Conservation (phyloP, 75 land plant species). For the Selaginella moellendorffii region DNA sequence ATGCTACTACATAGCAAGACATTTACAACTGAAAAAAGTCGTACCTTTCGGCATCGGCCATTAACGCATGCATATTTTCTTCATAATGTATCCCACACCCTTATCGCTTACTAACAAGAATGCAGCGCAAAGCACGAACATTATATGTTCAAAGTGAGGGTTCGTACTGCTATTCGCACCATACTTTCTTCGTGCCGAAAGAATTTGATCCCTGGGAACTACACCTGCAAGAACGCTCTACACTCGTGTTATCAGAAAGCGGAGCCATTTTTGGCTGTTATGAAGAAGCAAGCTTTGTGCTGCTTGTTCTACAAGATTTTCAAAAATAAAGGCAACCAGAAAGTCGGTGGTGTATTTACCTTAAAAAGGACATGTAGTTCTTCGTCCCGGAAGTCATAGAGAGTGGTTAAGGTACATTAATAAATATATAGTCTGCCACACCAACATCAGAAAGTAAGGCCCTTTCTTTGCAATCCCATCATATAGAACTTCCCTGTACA, state of each 20-base stretch:
- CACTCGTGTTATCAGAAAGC: neutral
- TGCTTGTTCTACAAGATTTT: constrained; percentile 51
- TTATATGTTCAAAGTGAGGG: constrained; percentile 77
- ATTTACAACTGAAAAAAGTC: neutral
- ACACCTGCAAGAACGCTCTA: constrained; percentile 35
- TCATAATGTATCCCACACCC: constrained; percentile 55
- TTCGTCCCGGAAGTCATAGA: constrained; percentile 91
- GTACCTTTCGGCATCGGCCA: constrained; percentile 39
- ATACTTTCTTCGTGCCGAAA: constrained; percentile 92
- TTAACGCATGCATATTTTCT: constrained; percentile 51
- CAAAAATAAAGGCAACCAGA: no score
- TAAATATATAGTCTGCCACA: constrained; percentile 87
- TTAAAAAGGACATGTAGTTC: constrained; percentile 86
- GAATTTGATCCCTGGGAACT: constrained; percentile 86
- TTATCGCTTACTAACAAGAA: constrained; percentile 37
- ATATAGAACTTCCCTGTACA: no score
- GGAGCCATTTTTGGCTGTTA: constrained; percentile 70
- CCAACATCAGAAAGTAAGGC: neutral
- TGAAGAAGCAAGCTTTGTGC: constrained; percentile 86
- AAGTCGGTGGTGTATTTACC: constrained; percentile 46
- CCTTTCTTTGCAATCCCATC: no score
- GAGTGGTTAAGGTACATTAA: constrained; percentile 75
- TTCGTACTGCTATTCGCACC: constrained; percentile 91
- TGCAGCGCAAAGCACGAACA: neutral
- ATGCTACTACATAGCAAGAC: no score